phyloP scores from a whole-genome alignment of 2,329 filamentous ascomycete species.

The Fusarium sp. region DNA sequence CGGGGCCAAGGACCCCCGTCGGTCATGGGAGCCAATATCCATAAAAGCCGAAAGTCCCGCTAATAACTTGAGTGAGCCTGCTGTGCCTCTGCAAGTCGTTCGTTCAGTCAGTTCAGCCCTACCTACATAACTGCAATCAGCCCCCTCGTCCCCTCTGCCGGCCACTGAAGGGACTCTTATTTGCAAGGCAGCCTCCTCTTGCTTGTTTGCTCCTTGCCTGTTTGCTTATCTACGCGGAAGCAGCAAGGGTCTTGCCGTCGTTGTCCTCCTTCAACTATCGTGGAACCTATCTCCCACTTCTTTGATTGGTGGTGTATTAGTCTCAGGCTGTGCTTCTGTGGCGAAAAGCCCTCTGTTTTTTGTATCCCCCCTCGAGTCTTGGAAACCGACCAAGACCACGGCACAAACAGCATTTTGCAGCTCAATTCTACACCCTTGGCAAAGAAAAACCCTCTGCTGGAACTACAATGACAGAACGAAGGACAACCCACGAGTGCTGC shows the following conservation, averaged over 20 bases:
- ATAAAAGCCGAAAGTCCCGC: conserved; percentile 46
- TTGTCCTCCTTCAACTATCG: not conserved
- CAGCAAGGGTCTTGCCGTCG: not conserved
- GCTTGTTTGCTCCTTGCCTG: not conserved
- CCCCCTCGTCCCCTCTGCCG: not conserved
- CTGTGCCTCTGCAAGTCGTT: conserved; percentile 31
- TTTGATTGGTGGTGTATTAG: conserved; percentile 14
- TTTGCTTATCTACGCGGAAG: not conserved
- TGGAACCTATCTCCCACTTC: not conserved
- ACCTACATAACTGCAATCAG: conserved; percentile 41
- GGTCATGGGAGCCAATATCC: conserved; percentile 24
- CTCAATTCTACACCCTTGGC: not conserved
- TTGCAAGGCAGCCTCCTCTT: conserved; percentile 5
- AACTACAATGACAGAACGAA: conserved; percentile 18
- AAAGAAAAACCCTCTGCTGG: not conserved
- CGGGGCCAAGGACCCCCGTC: conserved; percentile 21
- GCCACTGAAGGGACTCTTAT: conserved; percentile 9
- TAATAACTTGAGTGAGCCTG: conserved; percentile 23
- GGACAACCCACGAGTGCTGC: conserved; percentile 1
- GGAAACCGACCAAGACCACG: not conserved
- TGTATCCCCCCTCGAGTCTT: not conserved
- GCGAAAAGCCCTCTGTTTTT: not conserved
- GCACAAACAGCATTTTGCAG: not conserved
- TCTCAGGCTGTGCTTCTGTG: conserved; percentile 1
- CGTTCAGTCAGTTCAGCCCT: conserved; percentile 41